Evolutionary conservation across 805 yeast genomes (phyloP), one percentile per base, ranked within the genome.

Genomic region (Priceomyces haplophilus): DNA sequence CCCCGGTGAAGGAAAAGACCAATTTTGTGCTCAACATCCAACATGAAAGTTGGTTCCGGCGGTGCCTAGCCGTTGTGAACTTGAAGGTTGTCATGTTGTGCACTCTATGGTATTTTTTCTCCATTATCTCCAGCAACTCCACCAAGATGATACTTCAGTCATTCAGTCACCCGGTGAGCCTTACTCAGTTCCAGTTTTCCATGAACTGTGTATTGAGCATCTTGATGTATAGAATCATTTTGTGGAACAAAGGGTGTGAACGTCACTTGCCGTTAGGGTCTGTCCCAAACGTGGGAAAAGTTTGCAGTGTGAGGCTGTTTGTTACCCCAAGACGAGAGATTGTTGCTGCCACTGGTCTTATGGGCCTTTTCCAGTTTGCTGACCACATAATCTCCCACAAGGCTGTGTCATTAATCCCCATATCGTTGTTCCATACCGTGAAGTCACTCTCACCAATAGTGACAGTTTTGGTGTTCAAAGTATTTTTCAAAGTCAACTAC

Each of bases 371-470:
- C 67, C 98, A 91, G 68, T 86, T 91, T 51, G 70, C 83, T 16
- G 99, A 98, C 16, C 98, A 91, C 62, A 80, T 90, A 48, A 79
- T 95, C 11, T 80, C 95, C 6, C 97, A 90, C 60, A 85, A 86
- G 58, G 91, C 98, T n/a, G 89, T 97, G 2, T 78, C 90, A 2
- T 63, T 86, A 47, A 87, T 93, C 40, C 97, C 97, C 0, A 97
- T 93, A n/a, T 86, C 97, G 4, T 67, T 90, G 50, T 97, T 93
- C 16, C 97, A 91, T 62, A 89, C 97, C 7, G 82, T 91, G 53
- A 93, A 93, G 67, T 93, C 97, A 1, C 69, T 91, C 30, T 83
- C 95, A 24, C 99, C 99, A 2, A 71, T 91, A 19, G 78, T 88
- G 38, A 91, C 98, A 0, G 97, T 93, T 10, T 62, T 80, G 23